A percentile compares a stretch with the other conserved stretches of the same genome.
Evolutionary conservation across 352 stramenopile species (phyloP).

Genomic region (Phytophthora colocasiae): DNA sequence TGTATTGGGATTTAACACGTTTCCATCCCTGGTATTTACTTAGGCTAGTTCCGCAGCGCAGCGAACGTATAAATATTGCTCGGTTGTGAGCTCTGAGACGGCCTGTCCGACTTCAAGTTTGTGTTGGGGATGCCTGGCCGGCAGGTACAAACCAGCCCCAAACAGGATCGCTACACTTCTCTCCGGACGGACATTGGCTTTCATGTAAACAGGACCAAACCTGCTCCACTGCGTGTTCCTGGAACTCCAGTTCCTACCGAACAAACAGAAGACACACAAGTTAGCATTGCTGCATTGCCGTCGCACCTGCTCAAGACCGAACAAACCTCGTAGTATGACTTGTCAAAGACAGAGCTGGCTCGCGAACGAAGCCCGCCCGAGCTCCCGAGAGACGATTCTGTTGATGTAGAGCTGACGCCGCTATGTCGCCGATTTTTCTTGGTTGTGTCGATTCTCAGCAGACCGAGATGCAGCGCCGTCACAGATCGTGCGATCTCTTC

Average conservation of each 20-base stretch:
- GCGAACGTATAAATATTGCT: constrained; percentile 37
- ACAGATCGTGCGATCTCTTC: constrained; percentile 64
- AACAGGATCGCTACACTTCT: constrained; percentile 55
- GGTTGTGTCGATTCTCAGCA: constrained; percentile 40
- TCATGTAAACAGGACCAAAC: constrained; percentile 46
- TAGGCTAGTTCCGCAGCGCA: constrained; percentile 5
- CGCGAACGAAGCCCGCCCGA: constrained; percentile 39
- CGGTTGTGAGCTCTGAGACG: constrained; percentile 11
- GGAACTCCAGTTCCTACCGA: constrained; percentile 26
- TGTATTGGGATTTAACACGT: neutral
- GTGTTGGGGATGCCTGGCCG: constrained; percentile 25
- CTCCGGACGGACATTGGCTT: constrained; percentile 36
- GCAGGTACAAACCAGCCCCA: constrained; percentile 76
- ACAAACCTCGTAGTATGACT: constrained; percentile 43
- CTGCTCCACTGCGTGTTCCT: constrained; percentile 27
- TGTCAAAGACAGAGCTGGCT: constrained; percentile 53
- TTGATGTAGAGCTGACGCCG: constrained; percentile 33
- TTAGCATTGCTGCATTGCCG: constrained; percentile 14
- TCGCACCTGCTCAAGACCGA: neutral
- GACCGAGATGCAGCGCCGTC: constrained; percentile 50
- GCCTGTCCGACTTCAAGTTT: constrained; percentile 13
- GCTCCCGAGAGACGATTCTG: constrained; percentile 39
- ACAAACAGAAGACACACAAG: constrained; percentile 4
- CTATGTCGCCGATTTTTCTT: constrained; percentile 33
- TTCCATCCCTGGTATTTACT: too few species aligned